Conservation (phyloP, 1,284 basidiomycete genomes). For the Ceratobasidium sp. region DNA sequence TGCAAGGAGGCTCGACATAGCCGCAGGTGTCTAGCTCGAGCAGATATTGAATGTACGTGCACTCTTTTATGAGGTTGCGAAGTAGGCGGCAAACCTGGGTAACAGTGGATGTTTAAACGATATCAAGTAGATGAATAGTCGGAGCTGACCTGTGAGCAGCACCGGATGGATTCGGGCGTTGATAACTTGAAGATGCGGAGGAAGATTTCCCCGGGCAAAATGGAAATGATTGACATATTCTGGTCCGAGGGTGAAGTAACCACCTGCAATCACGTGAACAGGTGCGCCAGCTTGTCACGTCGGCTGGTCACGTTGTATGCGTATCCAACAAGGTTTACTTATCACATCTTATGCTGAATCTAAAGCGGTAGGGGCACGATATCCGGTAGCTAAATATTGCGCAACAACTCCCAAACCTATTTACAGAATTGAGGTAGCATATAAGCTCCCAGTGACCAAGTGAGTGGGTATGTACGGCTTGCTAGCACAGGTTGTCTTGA, state of each 20-base stretch:
- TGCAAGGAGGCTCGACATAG: slow-evolving; percentile 3
- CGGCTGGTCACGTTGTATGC: too few species aligned
- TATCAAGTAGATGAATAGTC: neutral
- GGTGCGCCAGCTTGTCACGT: neutral
- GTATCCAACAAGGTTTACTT: too few species aligned
- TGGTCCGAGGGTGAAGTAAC: neutral
- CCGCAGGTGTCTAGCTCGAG: slow-evolving; percentile 10
- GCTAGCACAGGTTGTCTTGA: too few species aligned
- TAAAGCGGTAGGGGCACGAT: too few species aligned
- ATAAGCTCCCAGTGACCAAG: too few species aligned
- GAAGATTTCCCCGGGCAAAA: slow-evolving; percentile 13
- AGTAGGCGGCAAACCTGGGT: slow-evolving; percentile 18
- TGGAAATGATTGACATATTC: slow-evolving; percentile 5
- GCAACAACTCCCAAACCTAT: too few species aligned
- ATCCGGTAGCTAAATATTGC: too few species aligned
- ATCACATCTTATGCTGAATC: too few species aligned
- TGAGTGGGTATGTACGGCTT: too few species aligned
- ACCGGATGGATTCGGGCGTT: slow-evolving; percentile 2
- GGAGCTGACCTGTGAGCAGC: slow-evolving; percentile 7
- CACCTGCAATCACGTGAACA: neutral
- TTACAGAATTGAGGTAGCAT: too few species aligned
- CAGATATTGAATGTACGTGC: slow-evolving; percentile 9
- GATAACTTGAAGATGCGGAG: neutral
- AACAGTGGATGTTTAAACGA: neutral
- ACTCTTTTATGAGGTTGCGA: neutral